Conservation (phyloP, 2,329 filamentous ascomycete genomes). For the Fusarium sp. region DNA sequence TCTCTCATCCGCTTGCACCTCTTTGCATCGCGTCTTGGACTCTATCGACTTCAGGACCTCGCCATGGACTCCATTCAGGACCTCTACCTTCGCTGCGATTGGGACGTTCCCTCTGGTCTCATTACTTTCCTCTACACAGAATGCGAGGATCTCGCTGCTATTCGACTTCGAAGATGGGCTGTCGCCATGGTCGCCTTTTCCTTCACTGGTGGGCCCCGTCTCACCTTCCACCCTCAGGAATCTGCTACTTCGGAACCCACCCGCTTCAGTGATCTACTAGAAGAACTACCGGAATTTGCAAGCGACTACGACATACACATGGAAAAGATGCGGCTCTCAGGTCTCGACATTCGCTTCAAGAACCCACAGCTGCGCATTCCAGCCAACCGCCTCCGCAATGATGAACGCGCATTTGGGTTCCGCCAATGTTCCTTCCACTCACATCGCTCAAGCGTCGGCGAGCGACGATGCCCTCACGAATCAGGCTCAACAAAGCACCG, state of each 20-base stretch:
- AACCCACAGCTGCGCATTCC: slow-evolving; percentile 68
- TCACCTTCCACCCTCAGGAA: slow-evolving; percentile 43
- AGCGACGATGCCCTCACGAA: slow-evolving; percentile 62
- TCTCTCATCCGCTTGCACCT: slow-evolving; percentile 65
- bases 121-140: slow-evolving; percentile 63
- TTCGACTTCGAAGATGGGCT: slow-evolving; percentile 66
- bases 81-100: slow-evolving; percentile 66
- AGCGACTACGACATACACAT: slow-evolving; percentile 63
- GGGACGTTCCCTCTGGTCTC: slow-evolving; percentile 64
- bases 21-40: slow-evolving; percentile 62
- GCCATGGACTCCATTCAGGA: slow-evolving; percentile 69
- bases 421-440: slow-evolving; percentile 69
- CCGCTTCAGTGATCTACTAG: slow-evolving; percentile 56
- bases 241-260: slow-evolving; percentile 44
- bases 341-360: slow-evolving; percentile 64
- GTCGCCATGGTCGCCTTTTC: slow-evolving; percentile 70
- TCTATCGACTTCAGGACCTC: slow-evolving; percentile 62
- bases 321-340: slow-evolving; percentile 60
- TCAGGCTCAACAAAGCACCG: slow-evolving; percentile 26
- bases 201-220: slow-evolving; percentile 51
- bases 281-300: slow-evolving; percentile 56
- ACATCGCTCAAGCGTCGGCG: slow-evolving; percentile 63
- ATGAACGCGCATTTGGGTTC: slow-evolving; percentile 68
- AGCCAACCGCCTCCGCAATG: slow-evolving; percentile 63
- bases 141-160: slow-evolving; percentile 58